phyloP scores from a whole-genome alignment of 2,329 filamentous ascomycete species.

The Cryphonectria naterciae region DNA sequence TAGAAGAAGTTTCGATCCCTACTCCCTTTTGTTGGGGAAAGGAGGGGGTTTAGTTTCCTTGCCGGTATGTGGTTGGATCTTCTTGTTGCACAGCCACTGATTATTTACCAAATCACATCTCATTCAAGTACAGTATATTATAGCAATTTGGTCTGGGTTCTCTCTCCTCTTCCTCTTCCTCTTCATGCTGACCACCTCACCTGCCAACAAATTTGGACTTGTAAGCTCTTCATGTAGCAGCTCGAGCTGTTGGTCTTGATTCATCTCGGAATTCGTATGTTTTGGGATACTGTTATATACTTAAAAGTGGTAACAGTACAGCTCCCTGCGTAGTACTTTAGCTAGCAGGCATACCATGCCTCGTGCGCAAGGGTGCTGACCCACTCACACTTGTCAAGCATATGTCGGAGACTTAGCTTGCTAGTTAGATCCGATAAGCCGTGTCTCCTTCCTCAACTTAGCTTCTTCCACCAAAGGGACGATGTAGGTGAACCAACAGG shows the following conservation, averaged over 20 bases:
- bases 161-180: too few species aligned
- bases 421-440: neutral
- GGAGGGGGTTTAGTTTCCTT: neutral
- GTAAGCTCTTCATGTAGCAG: neutral
- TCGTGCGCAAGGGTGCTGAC: neutral
- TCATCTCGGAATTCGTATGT: neutral
- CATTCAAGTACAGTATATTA: neutral
- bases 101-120: neutral
- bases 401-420: neutral
- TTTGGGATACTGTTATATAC: neutral
- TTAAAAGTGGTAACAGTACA: neutral
- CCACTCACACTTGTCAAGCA: neutral
- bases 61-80: neutral
- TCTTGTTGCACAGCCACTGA: neutral
- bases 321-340: neutral
- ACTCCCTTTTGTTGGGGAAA: neutral
- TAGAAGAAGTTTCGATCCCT: neutral
- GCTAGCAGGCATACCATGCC: neutral
- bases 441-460: neutral
- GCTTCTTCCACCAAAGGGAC: neutral
- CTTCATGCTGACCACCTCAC: neutral
- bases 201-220: neutral
- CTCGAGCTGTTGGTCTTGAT: neutral
- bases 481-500: neutral
- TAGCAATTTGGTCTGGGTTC: too few species aligned